Conservation (phyloP, 2,329 filamentous ascomycete species). For the Cladophialophora yegresii region DNA sequence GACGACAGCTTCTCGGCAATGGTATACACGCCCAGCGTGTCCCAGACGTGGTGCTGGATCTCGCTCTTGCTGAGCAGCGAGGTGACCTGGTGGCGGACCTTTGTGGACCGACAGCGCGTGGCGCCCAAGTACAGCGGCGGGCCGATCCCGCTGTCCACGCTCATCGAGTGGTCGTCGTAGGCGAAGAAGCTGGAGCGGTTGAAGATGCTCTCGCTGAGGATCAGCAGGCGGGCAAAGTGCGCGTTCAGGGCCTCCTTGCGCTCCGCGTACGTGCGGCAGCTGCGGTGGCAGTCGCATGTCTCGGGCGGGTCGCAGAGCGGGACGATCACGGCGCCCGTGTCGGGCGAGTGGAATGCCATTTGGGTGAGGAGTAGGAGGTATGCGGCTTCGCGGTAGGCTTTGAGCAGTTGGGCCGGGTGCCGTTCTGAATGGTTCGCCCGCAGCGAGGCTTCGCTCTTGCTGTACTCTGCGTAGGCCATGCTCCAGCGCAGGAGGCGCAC, state of each 20-base stretch:
- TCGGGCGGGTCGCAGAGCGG: constrained; percentile 31
- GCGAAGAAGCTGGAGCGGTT: constrained; percentile 27
- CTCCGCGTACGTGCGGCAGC: constrained; percentile 32
- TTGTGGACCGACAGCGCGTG: constrained; percentile 28
- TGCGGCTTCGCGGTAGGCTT: constrained; percentile 31
- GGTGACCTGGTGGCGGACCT: constrained; percentile 35
- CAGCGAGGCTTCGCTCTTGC: constrained; percentile 22
- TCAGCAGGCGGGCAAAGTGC: constrained; percentile 34
- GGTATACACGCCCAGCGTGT: constrained; percentile 31
- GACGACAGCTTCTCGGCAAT: constrained; percentile 34
- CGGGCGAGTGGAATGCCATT: constrained; percentile 33
- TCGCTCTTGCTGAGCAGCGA: constrained; percentile 25
- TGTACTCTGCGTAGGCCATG: constrained; percentile 35
- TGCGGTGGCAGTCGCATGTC: constrained; percentile 30
- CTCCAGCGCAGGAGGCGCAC: constrained; percentile 34
- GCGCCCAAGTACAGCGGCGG: constrained; percentile 28
- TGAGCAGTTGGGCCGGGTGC: constrained; percentile 26
- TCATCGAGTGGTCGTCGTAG: constrained; percentile 32
- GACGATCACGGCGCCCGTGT: constrained; percentile 32
- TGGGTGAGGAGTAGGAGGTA: constrained; percentile 33
- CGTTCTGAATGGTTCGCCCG: constrained; percentile 13
- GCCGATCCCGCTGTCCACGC: constrained; percentile 34
- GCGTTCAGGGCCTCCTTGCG: constrained; percentile 32
- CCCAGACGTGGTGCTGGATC: constrained; percentile 28
- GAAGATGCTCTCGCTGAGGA: constrained; percentile 33